Conservation (phyloP, 2,329 filamentous ascomycete genomes). For the Claviceps sp. region DNA sequence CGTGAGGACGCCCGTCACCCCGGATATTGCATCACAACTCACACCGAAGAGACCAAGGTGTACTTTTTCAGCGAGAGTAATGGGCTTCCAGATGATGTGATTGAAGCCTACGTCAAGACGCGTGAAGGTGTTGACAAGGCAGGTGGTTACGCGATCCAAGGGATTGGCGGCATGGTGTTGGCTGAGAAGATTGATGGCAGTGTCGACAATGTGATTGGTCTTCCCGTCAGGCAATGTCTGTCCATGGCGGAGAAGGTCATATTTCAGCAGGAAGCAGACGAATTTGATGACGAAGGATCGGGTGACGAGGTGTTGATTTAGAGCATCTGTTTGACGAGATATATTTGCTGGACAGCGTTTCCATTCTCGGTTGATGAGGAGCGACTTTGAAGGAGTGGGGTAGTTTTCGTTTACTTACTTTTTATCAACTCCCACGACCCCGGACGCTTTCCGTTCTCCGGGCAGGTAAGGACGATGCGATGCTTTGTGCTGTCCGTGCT, state of each 20-base stretch:
- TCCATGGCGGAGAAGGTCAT: conserved; percentile 81
- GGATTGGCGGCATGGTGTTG: conserved; percentile 70
- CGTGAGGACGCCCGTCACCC: conserved; percentile 68
- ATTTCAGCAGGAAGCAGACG: conserved; percentile 55
- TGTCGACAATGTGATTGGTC: conserved; percentile 86
- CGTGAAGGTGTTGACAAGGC: conserved; percentile 93
- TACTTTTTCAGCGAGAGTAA: conserved; percentile 56
- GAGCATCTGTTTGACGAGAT: neutral
- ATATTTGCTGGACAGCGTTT: neutral
- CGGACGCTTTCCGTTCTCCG: neutral
- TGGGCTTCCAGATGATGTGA: conserved; percentile 61
- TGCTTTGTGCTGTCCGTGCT: neutral
- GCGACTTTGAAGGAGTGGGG: too few relatives aligned
- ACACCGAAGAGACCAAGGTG: conserved; percentile 87
- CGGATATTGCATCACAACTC: conserved; percentile 68
- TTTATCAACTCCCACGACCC: neutral
- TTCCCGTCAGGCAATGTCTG: conserved; percentile 68
- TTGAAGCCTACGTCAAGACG: conserved; percentile 66
- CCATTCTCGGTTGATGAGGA: neutral
- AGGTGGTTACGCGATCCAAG: conserved; percentile 89
- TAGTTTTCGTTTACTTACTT: neutral
- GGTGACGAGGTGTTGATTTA: conserved; percentile 20
- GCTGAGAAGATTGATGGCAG: conserved; percentile 81
- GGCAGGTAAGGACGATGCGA: neutral
- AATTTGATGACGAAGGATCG: conserved; percentile 33